phyloP scores from a whole-genome alignment of 2,329 filamentous ascomycete genomes.

The Neophaeococcomyces mojaviensis region DNA sequence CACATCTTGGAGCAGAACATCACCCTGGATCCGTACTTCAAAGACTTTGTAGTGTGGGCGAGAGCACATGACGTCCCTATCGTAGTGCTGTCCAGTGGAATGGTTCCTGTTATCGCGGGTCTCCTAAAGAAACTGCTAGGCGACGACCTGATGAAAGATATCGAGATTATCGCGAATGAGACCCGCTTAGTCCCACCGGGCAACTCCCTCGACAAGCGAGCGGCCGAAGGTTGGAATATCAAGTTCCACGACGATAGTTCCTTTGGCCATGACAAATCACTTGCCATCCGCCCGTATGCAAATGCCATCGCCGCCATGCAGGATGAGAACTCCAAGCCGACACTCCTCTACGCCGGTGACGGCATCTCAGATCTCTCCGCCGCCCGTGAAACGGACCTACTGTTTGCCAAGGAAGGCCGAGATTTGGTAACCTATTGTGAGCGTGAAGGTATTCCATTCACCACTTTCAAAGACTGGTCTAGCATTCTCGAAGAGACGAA shows the following conservation, averaged over 20 bases:
- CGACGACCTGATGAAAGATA: slow-evolving; percentile 60
- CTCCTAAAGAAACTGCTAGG: slow-evolving; percentile 74
- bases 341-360: slow-evolving; percentile 90
- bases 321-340: slow-evolving; percentile 56
- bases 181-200: slow-evolving; percentile 58
- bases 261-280: slow-evolving; percentile 95
- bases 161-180: slow-evolving; percentile 87
- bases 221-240: slow-evolving; percentile 75
- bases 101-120: slow-evolving; percentile 83
- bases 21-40: slow-evolving; percentile 80
- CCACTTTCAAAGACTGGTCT: slow-evolving; percentile 76
- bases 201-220: slow-evolving; percentile 61
- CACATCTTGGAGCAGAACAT: slow-evolving; percentile 72
- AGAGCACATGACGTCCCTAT: slow-evolving; percentile 77
- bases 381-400: slow-evolving; percentile 81
- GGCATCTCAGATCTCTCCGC: slow-evolving; percentile 89
- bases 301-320: slow-evolving; percentile 50
- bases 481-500: slow-evolving; percentile 69
- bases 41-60: slow-evolving; percentile 78
- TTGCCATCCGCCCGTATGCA: slow-evolving; percentile 82
- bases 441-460: slow-evolving; percentile 76
- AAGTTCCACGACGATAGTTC: slow-evolving; percentile 70
- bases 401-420: slow-evolving; percentile 88
- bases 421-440: slow-evolving; percentile 85
- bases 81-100: slow-evolving; percentile 84